phyloP scores from a whole-genome alignment of 345 rosid genomes.

The Lepidium sativum region DNA sequence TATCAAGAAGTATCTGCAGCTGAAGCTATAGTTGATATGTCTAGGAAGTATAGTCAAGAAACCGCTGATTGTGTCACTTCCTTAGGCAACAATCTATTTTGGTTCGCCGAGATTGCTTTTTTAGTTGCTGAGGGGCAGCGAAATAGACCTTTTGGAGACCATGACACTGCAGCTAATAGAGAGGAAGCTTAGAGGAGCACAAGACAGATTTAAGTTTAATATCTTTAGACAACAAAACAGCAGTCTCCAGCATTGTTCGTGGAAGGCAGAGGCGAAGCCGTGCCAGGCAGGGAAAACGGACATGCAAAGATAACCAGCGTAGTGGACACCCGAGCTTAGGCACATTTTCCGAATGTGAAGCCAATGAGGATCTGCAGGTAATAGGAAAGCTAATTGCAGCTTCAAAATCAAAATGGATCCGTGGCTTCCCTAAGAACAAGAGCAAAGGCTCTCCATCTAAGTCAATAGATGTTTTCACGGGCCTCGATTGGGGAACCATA shows the following conservation, averaged over 20 bases:
- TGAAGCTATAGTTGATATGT: constrained; percentile 39
- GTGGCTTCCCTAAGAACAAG: not conserved
- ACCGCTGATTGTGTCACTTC: not conserved
- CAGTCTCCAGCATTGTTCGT: constrained; percentile 2
- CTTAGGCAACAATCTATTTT: constrained; percentile 24
- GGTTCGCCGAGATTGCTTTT: constrained; percentile 45
- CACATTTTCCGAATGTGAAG: constrained; percentile 39
- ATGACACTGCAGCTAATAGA: constrained; percentile 36
- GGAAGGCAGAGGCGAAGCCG: constrained; percentile 31
- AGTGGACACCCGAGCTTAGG: constrained; percentile 32
- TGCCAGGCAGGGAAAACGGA: constrained; percentile 29
- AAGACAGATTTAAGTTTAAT: constrained; percentile 6
- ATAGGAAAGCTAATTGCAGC: constrained; percentile 36
- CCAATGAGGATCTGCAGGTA: constrained; percentile 40
- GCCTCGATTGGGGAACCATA: constrained; percentile 39
- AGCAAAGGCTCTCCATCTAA: constrained; percentile 25
- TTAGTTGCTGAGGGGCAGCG: constrained; percentile 26
- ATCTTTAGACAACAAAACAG: not conserved
- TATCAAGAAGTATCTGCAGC: constrained; percentile 43
- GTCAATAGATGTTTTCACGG: not conserved
- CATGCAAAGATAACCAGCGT: constrained; percentile 31
- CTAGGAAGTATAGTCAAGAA: constrained; percentile 26
- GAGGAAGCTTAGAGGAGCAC: constrained; percentile 27
- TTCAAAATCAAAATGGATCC: constrained; percentile 10
- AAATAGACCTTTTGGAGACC: constrained; percentile 39